A percentile compares a stretch with the other conserved stretches of the same genome.
phyloP scores from a whole-genome alignment of 495 filamentous ascomycete genomes.

The Physcia stellaris region DNA sequence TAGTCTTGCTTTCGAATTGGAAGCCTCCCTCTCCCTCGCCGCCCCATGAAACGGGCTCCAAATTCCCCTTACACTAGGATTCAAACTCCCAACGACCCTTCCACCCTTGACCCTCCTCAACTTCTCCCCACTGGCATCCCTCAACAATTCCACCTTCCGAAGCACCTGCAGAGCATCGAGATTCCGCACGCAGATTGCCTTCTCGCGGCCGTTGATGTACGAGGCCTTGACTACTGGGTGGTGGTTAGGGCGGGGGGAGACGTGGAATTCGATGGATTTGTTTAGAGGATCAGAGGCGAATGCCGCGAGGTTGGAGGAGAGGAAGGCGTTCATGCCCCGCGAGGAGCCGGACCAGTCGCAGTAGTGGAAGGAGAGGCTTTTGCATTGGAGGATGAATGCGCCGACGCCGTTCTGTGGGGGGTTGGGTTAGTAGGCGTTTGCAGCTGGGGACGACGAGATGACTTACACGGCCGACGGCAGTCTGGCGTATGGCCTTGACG shows the following conservation, averaged over 20 bases:
- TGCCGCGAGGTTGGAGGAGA: not conserved
- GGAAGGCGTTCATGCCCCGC: conserved; percentile 80
- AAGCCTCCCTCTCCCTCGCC: too few species aligned
- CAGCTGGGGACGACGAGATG: too few species aligned
- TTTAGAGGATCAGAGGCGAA: too few species aligned
- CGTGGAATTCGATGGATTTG: conserved; percentile 86
- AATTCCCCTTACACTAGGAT: conserved; percentile 84
- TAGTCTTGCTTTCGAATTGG: too few species aligned
- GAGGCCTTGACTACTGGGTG: conserved; percentile 78
- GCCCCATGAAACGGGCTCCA: conserved; percentile 86
- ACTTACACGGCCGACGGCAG: conserved; percentile 49
- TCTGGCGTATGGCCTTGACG: conserved; percentile 41
- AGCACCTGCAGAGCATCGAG: conserved; percentile 66
- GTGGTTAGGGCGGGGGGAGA: conserved; percentile 74
- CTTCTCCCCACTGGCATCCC: conserved; percentile 81
- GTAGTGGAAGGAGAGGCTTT: conserved; percentile 87
- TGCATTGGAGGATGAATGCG: conserved; percentile 95
- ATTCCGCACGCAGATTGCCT: conserved; percentile 79
- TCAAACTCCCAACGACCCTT: conserved; percentile 78
- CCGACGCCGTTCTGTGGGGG: conserved; percentile 90
- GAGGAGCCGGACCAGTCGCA: conserved; percentile 91
- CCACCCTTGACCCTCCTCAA: conserved; percentile 46
- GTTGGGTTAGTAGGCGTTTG: too few species aligned
- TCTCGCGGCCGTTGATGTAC: conserved; percentile 83
- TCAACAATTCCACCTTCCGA: conserved; percentile 65